Evolutionary conservation across 2,329 filamentous ascomycete species (phyloP), one percentile per base, ranked within the genome.

Genomic region (Chrysoporthe cubensis): DNA sequence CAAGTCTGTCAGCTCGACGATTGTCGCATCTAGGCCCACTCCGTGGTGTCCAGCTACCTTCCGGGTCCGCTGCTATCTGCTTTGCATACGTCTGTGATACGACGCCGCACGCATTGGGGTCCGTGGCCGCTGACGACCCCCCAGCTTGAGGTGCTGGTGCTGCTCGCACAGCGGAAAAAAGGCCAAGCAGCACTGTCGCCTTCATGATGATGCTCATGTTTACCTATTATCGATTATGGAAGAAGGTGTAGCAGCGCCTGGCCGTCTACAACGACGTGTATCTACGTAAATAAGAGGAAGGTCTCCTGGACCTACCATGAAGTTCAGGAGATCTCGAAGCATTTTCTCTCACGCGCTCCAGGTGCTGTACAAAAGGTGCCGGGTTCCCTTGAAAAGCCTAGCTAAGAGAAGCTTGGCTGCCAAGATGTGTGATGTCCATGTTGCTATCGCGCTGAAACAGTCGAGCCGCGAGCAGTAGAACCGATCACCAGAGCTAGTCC

Each of bases 391-490:
- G 14, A 8, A 42, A 40, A 42, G 2, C 14, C 18, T 40, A 40
- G 37, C 37, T 40, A 9, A 40, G 6, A 9, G 40, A 46, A 59
- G 54, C 50, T 44, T 67, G n/a, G 60, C 34, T 59, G 65, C 65
- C 65, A 67, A 67, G 65, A 52, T 26, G 57, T 46, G 16, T 42
- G 60, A 67, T 64, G 60, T 56, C 65, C 65, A 64, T 61, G 65
- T 64, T 67, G 65, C 54, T 64, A 67, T 60, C 60, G 34, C 50
- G 52, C 60, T 67, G 65, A 67, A 67, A 67, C 65, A 64, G 48
- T 63, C 32, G 50, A 67, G 54, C 34, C 37, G 4, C 7, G 34
- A n/a, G 58, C 43, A 21, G 9, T 16, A 54, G 50, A 16, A 21
- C 6, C 44, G 6, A 18, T 46, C 14, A 18, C 50, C 4, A 40